phyloP scores from a whole-genome alignment of 805 yeast species.

The Lachancea meyersii region DNA sequence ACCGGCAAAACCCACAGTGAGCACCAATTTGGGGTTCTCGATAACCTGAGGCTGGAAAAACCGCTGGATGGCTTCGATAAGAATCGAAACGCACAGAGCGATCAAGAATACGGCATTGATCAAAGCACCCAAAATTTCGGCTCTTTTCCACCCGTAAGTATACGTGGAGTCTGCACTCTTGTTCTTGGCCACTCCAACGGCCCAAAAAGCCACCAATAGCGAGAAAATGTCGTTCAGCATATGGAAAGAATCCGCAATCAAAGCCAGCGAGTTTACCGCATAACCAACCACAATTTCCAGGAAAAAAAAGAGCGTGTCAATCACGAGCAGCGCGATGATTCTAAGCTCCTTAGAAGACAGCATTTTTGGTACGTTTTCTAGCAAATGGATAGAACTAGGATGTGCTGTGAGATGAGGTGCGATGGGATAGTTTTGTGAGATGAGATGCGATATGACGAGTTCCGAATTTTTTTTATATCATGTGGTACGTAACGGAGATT shows the following conservation, averaged over 20 bases:
- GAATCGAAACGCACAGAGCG: slow-evolving; percentile 87
- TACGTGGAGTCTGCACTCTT: slow-evolving; percentile 79
- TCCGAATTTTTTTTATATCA: background rate
- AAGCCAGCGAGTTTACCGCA: slow-evolving; percentile 87
- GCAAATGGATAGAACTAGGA: background rate
- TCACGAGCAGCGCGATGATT: slow-evolving; percentile 59
- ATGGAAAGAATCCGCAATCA: slow-evolving; percentile 94
- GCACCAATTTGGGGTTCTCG: slow-evolving; percentile 73
- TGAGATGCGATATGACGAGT: background rate
- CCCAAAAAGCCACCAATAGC: slow-evolving; percentile 88
- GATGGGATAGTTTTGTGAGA: too few relatives aligned
- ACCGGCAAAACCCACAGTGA: slow-evolving; percentile 80
- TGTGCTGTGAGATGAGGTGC: background rate
- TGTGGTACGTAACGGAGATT: background rate
- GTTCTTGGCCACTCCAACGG: slow-evolving; percentile 81
- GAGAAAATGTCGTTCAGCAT: slow-evolving; percentile 95
- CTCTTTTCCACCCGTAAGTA: slow-evolving; percentile 97
- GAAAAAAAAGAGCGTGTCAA: slow-evolving; percentile 80
- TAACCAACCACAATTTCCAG: slow-evolving; percentile 82
- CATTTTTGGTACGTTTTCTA: slow-evolving; percentile 3
- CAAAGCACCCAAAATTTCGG: slow-evolving; percentile 92
- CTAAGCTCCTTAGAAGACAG: slow-evolving; percentile 55
- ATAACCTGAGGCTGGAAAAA: slow-evolving; percentile 74
- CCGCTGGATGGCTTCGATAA: slow-evolving; percentile 89
- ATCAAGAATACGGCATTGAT: slow-evolving; percentile 88